Percentiles rank a stretch among this genome's conserved stretches.
Conservation (phyloP, 192 early-diverging fungal species). For the Allomyces macrogynus region DNA sequence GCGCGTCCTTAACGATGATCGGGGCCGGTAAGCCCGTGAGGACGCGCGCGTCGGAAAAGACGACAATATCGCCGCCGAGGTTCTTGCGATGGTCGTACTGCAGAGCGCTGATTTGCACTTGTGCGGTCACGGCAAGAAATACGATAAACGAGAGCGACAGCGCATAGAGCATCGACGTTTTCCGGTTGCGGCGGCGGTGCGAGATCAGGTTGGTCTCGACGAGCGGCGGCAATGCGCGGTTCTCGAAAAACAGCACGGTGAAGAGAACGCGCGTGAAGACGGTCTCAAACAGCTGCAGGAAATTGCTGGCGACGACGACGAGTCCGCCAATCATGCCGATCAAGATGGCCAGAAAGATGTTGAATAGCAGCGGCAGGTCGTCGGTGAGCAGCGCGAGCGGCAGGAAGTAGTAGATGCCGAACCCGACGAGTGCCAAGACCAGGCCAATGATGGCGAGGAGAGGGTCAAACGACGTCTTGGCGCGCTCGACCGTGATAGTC, state of each 20-base stretch:
- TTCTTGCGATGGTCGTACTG: conserved; percentile 6
- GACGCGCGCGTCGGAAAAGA: neutral
- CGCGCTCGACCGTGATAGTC: conserved; percentile 10
- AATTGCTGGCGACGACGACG: conserved; percentile 7
- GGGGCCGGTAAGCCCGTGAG: too few relatives aligned
- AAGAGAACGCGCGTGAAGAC: conserved; percentile 3
- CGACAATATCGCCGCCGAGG: neutral
- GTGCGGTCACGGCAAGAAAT: conserved; percentile 8
- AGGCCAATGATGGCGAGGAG: neutral
- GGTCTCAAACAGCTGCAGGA: conserved; percentile 7
- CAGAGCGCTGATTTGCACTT: conserved; percentile 6
- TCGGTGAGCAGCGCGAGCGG: conserved; percentile 8
- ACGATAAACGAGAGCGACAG: conserved; percentile 11
- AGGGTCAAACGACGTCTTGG: neutral
- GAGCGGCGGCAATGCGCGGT: conserved; percentile 5
- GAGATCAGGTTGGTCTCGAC: conserved; percentile 10
- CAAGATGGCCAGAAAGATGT: conserved; percentile 10
- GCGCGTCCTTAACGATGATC: neutral
- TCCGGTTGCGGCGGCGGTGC: conserved; percentile 10
- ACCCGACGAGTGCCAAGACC: conserved; percentile 5
- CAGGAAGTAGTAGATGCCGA: conserved; percentile 11
- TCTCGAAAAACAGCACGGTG: conserved; percentile 8
- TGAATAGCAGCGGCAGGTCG: conserved; percentile 10
- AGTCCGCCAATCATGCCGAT: conserved; percentile 9
- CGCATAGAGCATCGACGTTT: conserved; percentile 11